Percentiles rank a stretch among this genome's conserved stretches.
Conservation (phyloP, 2,329 filamentous ascomycete species). For the Neophaeococcomyces mojaviensis region DNA sequence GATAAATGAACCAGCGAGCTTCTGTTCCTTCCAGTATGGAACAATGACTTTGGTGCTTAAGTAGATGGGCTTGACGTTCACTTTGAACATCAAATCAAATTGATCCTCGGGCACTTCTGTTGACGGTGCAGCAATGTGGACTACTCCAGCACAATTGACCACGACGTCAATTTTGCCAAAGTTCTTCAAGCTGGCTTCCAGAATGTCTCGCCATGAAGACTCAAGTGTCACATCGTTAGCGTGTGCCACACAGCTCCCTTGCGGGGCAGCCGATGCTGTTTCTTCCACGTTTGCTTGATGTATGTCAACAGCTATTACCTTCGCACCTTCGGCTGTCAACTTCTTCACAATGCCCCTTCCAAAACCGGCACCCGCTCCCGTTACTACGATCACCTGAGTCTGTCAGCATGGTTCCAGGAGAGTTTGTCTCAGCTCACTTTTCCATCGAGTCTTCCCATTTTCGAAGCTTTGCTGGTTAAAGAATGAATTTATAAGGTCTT, state of each 20-base stretch:
- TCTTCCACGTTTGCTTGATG: constrained; percentile 8
- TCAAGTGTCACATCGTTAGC: constrained; percentile 12
- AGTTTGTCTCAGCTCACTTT: constrained; percentile 1
- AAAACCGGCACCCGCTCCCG: constrained; percentile 13
- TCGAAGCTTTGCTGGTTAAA: background rate
- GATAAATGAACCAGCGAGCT: constrained; percentile 13
- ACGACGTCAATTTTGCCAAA: constrained; percentile 14
- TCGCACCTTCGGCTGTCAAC: constrained; percentile 12
- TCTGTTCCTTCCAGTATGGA: constrained; percentile 17
- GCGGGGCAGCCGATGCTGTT: constrained; percentile 2
- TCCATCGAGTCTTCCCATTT: constrained; percentile 11
- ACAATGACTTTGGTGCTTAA: constrained; percentile 18
- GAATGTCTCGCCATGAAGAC: constrained; percentile 14
- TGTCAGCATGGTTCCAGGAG: background rate
- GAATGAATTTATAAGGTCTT: background rate
- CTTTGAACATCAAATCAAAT: constrained; percentile 18
- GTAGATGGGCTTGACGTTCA: constrained; percentile 21
- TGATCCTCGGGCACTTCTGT: constrained; percentile 16
- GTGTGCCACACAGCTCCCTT: constrained; percentile 4
- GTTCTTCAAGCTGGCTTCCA: constrained; percentile 3
- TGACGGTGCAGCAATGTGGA: constrained; percentile 13
- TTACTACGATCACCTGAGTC: constrained; percentile 11
- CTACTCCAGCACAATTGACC: constrained; percentile 17
- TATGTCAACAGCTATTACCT: constrained; percentile 14
- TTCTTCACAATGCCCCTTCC: constrained; percentile 15